Evolutionary conservation across 2,329 filamentous ascomycete genomes (phyloP).

Genomic region (Ophiostoma australiae): DNA sequence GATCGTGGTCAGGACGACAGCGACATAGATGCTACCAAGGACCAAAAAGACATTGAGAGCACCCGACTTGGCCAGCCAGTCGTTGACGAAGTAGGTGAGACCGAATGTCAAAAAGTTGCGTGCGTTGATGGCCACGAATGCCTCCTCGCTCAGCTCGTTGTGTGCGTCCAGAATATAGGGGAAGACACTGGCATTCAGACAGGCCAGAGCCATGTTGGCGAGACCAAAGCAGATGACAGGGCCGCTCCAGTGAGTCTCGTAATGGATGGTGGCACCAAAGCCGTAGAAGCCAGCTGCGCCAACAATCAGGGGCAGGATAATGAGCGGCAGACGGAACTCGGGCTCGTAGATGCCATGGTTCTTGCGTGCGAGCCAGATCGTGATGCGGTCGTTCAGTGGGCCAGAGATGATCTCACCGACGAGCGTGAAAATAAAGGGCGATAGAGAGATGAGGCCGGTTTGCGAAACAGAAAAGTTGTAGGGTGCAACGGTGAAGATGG

Average conservation of each 20-base stretch:
- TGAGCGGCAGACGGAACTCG: conserved; percentile 46
- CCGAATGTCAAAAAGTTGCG: conserved; percentile 46
- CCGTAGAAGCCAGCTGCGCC: conserved; percentile 45
- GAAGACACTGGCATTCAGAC: conserved; percentile 45
- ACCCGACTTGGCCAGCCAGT: conserved; percentile 38
- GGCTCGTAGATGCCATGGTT: conserved; percentile 52
- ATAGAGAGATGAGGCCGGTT: conserved; percentile 48
- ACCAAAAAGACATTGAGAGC: conserved; percentile 38
- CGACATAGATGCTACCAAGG: conserved; percentile 41
- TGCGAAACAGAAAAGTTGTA: conserved; percentile 49
- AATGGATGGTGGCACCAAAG: conserved; percentile 43
- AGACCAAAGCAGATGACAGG: conserved; percentile 46
- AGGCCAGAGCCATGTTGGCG: conserved; percentile 45
- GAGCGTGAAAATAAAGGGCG: conserved; percentile 45
- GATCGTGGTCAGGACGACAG: conserved; percentile 43
- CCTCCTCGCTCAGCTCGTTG: conserved; percentile 41
- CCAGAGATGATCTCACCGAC: conserved; percentile 44
- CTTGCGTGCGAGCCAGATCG: conserved; percentile 42
- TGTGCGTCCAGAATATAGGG: conserved; percentile 48
- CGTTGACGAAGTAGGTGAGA: conserved; percentile 42
- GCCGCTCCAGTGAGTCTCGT: conserved; percentile 44
- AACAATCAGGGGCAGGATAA: conserved; percentile 39
- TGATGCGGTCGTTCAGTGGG: conserved; percentile 44
- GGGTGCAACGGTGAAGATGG: conserved; percentile 46
- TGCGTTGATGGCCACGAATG: conserved; percentile 49